Evolutionary conservation across 805 yeast genomes (phyloP).

Genomic region (Lipomyces sp.): DNA sequence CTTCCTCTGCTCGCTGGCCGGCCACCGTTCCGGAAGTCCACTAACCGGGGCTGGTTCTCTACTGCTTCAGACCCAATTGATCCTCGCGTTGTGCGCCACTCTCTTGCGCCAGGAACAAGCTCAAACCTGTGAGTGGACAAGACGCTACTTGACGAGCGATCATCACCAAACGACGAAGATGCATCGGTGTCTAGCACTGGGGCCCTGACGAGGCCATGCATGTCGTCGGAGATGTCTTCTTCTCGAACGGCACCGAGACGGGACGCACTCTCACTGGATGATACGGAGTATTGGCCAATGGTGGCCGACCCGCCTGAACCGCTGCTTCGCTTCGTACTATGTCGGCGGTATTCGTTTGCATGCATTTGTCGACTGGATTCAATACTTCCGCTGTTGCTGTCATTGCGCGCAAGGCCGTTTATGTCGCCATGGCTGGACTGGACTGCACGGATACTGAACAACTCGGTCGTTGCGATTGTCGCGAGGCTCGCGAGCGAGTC

Average conservation of each 20-base stretch:
- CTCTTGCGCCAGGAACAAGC: conserved; percentile 23
- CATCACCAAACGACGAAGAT: conserved; percentile 1
- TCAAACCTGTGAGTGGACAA: conserved; percentile 19
- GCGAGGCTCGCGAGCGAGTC: conserved; percentile 33
- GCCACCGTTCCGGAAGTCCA: conserved; percentile 23
- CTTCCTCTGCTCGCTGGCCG: conserved; percentile 23
- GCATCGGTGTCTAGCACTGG: conserved; percentile 8
- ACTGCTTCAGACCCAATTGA: neutral
- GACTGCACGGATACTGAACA: conserved; percentile 30
- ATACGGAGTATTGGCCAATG: conserved; percentile 22
- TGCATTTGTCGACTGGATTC: too few species aligned
- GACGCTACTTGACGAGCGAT: conserved; percentile 1
- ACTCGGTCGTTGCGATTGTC: conserved; percentile 32
- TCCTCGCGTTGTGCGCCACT: conserved; percentile 15
- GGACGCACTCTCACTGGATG: conserved; percentile 7
- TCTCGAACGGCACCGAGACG: conserved; percentile 19
- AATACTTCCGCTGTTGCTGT: neutral
- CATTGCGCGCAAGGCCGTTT: conserved; percentile 13
- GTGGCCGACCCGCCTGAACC: conserved; percentile 16
- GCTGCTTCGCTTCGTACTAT: conserved; percentile 3
- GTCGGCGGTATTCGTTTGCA: neutral
- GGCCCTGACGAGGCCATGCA: conserved; percentile 10
- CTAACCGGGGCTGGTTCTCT: conserved; percentile 19
- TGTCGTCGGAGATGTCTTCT: conserved; percentile 22
- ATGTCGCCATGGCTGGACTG: conserved; percentile 24